Percentiles rank a stretch among this genome's conserved stretches.
These are phyloP conservation scores for Leccinum rimulosum DNA, from an alignment of 768 basidiomycete species.

Conservation along the genomic window DNA sequence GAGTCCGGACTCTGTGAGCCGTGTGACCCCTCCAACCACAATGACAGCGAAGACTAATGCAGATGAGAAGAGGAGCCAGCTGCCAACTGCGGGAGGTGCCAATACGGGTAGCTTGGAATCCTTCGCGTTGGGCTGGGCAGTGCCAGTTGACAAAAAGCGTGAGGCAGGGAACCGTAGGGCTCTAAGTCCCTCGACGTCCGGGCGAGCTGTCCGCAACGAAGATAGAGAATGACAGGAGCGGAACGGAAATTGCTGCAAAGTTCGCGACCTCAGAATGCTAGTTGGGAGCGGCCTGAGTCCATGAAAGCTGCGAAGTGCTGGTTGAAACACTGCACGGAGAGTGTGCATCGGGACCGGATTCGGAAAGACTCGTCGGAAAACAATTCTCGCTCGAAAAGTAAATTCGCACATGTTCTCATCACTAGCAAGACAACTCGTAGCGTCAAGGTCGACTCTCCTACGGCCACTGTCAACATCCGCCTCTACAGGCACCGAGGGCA, in stretches of 20 bases:
- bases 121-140: constrained; percentile 13
- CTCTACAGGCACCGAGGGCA: constrained; percentile 40
- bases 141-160: constrained; percentile 41
- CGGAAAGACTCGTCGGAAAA: background rate
- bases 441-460: constrained; percentile 25
- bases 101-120: constrained; percentile 49
- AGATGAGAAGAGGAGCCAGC: constrained; percentile 85
- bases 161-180: constrained; percentile 26
- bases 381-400: background rate
- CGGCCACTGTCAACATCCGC: constrained; percentile 26
- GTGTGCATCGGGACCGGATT: constrained; percentile 16
- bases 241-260: background rate
- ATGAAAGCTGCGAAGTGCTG: constrained; percentile 11
- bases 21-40: constrained; percentile 93
- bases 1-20: constrained; percentile 94
- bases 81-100: constrained; percentile 66
- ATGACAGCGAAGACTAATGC: constrained; percentile 88
- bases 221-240: constrained; percentile 5
- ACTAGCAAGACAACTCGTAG: constrained; percentile 35
- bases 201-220: constrained; percentile 4
- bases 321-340: constrained; percentile 20
- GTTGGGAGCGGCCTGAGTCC: constrained; percentile 1
- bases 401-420: constrained; percentile 12
- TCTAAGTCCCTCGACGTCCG: background rate
- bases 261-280: constrained; percentile 9